These are phyloP conservation scores for Chlorella sorokiniana DNA, from an alignment of 139 green algal genomes.

Conservation along the genomic window DNA sequence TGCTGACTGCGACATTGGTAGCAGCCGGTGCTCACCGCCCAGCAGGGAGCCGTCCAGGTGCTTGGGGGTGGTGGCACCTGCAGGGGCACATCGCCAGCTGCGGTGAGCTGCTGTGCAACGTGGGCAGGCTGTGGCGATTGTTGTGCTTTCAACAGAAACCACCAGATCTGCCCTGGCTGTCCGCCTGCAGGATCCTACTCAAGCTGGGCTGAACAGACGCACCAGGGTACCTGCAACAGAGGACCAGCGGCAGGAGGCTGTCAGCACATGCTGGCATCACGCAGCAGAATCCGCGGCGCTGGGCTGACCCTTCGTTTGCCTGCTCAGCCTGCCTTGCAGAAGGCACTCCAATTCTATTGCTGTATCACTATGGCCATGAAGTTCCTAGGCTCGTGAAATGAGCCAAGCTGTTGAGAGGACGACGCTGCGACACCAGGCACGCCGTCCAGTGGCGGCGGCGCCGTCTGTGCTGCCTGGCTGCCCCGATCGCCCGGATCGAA, in stretches of 20 bases:
- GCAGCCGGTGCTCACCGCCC: neutral
- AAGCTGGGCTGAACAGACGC: neutral
- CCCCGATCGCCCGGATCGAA: neutral
- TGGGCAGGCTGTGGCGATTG: no score
- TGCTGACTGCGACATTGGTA: neutral
- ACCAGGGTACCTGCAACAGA: slow-evolving; percentile 31
- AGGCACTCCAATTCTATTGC: no score
- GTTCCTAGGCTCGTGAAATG: no score
- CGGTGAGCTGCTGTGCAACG: neutral
- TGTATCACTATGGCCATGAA: no score
- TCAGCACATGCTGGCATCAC: neutral
- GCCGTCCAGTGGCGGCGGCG: neutral
- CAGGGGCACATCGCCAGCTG: neutral
- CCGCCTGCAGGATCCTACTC: no score
- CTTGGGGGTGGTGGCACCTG: slow-evolving; percentile 25
- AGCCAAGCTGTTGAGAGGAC: no score
- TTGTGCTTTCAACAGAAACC: neutral
- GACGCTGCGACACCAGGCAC: neutral
- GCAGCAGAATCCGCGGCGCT: neutral
- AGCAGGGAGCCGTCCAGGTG: slow-evolving; percentile 30
- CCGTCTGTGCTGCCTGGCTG: neutral
- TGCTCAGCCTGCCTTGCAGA: no score
- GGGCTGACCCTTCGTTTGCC: neutral
- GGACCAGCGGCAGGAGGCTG: neutral
- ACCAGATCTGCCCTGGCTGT: neutral